A percentile compares a stretch with the other conserved stretches of the same genome.
Evolutionary conservation across 2,329 filamentous ascomycete genomes (phyloP).

Genomic region (Macrophomina tecta): DNA sequence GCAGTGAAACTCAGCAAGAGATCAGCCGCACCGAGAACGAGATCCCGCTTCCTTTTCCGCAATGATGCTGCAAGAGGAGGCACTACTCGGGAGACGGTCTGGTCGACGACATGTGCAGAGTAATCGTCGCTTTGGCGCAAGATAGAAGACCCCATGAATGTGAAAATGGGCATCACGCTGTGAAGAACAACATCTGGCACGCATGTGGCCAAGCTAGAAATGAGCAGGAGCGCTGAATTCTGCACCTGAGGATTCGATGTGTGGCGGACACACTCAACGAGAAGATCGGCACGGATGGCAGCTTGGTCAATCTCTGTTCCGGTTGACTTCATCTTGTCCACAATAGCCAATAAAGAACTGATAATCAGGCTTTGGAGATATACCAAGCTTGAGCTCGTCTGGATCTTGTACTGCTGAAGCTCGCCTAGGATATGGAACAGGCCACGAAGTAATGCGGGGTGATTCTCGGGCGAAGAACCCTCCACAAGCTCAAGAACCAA

Average conservation of each 20-base stretch:
- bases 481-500: conserved; percentile 90
- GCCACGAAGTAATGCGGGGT: conserved; percentile 76
- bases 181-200: conserved; percentile 91
- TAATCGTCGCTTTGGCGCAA: conserved; percentile 95
- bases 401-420: conserved; percentile 80
- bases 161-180: conserved; percentile 99
- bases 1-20: conserved; percentile 95
- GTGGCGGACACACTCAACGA: conserved; percentile 92
- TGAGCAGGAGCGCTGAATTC: conserved; percentile 85
- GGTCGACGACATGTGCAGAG: conserved; percentile 90
- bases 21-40: conserved; percentile 83
- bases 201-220: conserved; percentile 84
- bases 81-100: conserved; percentile 92
- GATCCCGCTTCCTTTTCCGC: conserved; percentile 75
- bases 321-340: conserved; percentile 71
- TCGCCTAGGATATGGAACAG: conserved; percentile 87
- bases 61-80: conserved; percentile 88
- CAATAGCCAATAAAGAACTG: conserved; percentile 80
- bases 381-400: conserved; percentile 83
- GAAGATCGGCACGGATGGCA: conserved; percentile 82
- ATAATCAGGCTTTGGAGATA: conserved; percentile 89
- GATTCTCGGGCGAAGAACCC: conserved; percentile 73
- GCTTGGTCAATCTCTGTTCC: conserved; percentile 74
- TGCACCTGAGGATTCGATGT: conserved; percentile 93
- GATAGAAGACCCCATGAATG: conserved; percentile 93